Evolutionary conservation across 2,329 filamentous ascomycete species (phyloP).

Genomic region (Clathrospora elynae): DNA sequence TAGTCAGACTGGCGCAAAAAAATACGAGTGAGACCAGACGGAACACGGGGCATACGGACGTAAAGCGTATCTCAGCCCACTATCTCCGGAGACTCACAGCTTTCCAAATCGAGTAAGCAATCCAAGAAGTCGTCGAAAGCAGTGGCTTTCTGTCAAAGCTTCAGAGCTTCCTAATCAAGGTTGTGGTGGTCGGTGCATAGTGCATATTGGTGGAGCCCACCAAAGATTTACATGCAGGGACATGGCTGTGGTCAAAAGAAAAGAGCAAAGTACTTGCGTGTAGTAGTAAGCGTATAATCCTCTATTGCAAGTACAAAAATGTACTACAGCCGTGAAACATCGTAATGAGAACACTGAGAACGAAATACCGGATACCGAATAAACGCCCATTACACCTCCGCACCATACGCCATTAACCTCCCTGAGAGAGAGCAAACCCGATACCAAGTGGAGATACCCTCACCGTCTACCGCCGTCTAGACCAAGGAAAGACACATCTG

Average conservation of each 20-base stretch:
- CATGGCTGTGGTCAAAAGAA: background rate
- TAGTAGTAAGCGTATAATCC: too few relatives aligned
- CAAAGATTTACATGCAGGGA: slow-evolving; percentile 12
- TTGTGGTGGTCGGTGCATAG: slow-evolving; percentile 30
- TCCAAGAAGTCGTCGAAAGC: slow-evolving; percentile 28
- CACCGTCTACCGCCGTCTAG: slow-evolving; percentile 31
- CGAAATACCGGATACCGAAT: slow-evolving; percentile 7
- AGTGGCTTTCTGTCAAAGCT: slow-evolving; percentile 40
- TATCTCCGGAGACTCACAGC: slow-evolving; percentile 9
- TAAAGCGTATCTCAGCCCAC: too few relatives aligned
- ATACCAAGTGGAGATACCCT: slow-evolving; percentile 3
- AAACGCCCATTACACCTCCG: slow-evolving; percentile 34
- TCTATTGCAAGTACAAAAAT: slow-evolving; percentile 10
- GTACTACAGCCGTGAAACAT: slow-evolving; percentile 9
- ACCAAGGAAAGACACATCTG: slow-evolving; percentile 4
- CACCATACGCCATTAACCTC: slow-evolving; percentile 32
- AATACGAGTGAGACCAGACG: background rate
- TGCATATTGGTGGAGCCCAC: slow-evolving; percentile 2
- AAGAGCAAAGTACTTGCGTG: background rate
- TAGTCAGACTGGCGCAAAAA: too few relatives aligned
- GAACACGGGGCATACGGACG: background rate
- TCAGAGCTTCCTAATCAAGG: slow-evolving; percentile 43
- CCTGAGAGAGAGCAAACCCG: slow-evolving; percentile 4
- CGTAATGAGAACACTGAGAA: slow-evolving; percentile 3
- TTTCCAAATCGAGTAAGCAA: slow-evolving; percentile 32